Base-by-base conservation (phyloP, 768 basidiomycete species). In the Boletellus ananas region DNA sequence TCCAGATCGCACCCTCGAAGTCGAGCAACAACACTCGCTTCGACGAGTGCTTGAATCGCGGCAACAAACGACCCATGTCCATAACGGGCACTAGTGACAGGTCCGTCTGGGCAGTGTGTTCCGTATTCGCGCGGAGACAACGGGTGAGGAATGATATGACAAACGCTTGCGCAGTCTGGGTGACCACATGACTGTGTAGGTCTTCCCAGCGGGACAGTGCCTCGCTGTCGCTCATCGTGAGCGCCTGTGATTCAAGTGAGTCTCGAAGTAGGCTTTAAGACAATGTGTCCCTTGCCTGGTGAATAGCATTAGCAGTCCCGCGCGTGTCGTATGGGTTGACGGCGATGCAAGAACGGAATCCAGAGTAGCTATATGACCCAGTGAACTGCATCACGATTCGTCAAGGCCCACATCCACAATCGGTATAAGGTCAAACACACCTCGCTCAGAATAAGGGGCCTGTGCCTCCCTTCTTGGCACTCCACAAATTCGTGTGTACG, bases 261-360 rank as follows among this genome's bases (percentile, higher is more conserved):
- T n/a, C 7, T 12, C 12, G 11, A 33, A 13, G n/a, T 33, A 20
- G 37, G 38, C 34, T 10, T n/a, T n/a, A n/a, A 6, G 10, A 9
- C 3, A 20, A 6, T 1, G 12, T 12, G 27, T 23, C 23, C 23
- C 58, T 46, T 34, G 62, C 67, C 52, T 81, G 79, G 43, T 81
- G 55, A 56, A 94, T 92, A 3, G 90, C 91, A 25, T 82, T 74
- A 0, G 92, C 88, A 2, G 92, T 92, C n/a, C 84, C 85, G 25
- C 87, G 79, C 34, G 79, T 79, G 57, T 91, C 89, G 80, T 87
- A 93, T 1, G 90, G 91, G 62, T 93, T 93, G 64, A 93, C 76
- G 12, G 86, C 83, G 40, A 93, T 87, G 56, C 90, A 93, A 12
- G 85, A 87, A 35, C 90, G 74, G 72, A 94, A 94, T 13, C 91